Percentiles rank a stretch among this genome's conserved stretches.
phyloP scores from a whole-genome alignment of 2,329 filamentous ascomycete species.

The Colletotrichum scovillei region DNA sequence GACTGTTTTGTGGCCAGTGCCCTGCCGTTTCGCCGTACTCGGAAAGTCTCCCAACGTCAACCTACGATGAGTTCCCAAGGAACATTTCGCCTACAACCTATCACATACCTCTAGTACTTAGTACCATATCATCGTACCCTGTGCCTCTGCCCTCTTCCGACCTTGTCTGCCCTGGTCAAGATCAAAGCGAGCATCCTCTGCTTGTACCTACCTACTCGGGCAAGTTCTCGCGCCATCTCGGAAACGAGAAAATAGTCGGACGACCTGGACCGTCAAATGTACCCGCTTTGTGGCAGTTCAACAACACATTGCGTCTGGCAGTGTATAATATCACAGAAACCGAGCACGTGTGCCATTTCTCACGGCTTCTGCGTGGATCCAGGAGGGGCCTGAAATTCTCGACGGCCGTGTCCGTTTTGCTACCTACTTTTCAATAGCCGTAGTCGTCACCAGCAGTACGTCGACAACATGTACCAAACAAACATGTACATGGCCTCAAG shows the following conservation, averaged over 20 bases:
- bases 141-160: not conserved
- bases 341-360: slow-evolving; percentile 22
- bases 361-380: slow-evolving; percentile 6
- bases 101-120: not conserved
- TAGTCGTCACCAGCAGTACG: not conserved
- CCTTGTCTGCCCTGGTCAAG: not conserved
- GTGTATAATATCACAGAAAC: not conserved
- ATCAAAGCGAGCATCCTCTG: not conserved
- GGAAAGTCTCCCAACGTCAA: not conserved
- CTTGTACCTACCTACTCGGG: slow-evolving; percentile 2
- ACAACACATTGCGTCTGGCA: not conserved
- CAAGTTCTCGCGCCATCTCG: not conserved
- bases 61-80: not conserved
- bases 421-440: not conserved
- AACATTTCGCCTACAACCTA: not conserved
- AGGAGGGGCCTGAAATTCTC: not conserved
- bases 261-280: slow-evolving; percentile 7
- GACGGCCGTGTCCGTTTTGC: not conserved
- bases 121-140: not conserved
- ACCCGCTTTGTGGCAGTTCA: not conserved
- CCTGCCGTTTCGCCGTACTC: not conserved
- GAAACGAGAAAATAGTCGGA: not conserved
- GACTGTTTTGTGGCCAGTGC: not conserved
- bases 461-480: not conserved
- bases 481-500: slow-evolving; percentile 20